These are phyloP conservation scores for Coniferiporia sulphurascens DNA, from an alignment of 1,284 basidiomycete species.

Conservation along the genomic window DNA sequence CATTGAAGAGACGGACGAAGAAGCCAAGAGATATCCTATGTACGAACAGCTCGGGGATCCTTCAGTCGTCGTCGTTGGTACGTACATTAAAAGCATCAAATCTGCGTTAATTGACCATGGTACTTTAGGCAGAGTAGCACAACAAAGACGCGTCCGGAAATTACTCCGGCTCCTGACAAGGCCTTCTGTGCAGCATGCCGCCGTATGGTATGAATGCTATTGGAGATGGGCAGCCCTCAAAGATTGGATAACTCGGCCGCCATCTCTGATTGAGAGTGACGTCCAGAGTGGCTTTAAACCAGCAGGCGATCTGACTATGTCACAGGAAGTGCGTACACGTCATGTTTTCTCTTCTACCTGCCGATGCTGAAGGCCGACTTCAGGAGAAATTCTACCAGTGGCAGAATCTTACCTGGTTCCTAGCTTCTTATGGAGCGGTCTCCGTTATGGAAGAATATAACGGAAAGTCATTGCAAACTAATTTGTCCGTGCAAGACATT, in stretches of 20 bases:
- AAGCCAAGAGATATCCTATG: conserved; percentile 56
- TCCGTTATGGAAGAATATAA: conserved; percentile 54
- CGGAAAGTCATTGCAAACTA: conserved; percentile 41
- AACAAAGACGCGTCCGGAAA: conserved; percentile 78
- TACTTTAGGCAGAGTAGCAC: conserved; percentile 55
- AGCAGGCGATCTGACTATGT: conserved; percentile 30
- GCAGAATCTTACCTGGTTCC: conserved; percentile 83
- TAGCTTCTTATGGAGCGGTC: conserved; percentile 71
- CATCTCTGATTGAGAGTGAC: conserved; percentile 8
- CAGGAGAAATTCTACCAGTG: conserved; percentile 79
- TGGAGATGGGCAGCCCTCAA: conserved; percentile 57
- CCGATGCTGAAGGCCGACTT: not conserved
- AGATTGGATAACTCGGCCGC: conserved; percentile 36
- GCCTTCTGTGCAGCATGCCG: conserved; percentile 61
- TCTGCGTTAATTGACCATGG: conserved; percentile 9
- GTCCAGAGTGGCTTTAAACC: conserved; percentile 21
- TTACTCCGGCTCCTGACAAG: conserved; percentile 60
- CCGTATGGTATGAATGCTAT: conserved; percentile 81
- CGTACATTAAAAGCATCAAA: conserved; percentile 22
- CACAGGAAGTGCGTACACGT: conserved; percentile 33
- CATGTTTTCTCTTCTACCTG: not conserved
- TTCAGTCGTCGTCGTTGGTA: conserved; percentile 61
- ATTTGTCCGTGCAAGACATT: conserved; percentile 57
- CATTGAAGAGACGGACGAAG: conserved; percentile 16
- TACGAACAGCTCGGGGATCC: conserved; percentile 78